Base-by-base conservation (phyloP, 768 basidiomycete genomes). In the Boletus edulis region DNA sequence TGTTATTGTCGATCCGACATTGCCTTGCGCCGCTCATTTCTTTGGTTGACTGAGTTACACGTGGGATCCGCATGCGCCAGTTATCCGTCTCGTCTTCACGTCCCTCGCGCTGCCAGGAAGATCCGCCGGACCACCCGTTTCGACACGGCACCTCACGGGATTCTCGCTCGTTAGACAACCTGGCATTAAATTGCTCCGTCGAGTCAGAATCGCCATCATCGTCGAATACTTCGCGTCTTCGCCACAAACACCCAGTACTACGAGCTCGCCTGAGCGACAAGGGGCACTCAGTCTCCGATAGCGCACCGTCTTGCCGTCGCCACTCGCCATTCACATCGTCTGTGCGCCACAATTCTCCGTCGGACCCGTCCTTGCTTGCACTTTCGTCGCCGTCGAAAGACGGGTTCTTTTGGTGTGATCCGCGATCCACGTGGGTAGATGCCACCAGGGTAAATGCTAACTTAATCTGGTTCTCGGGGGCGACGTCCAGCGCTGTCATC, bases 41-140 rank as follows among this genome's bases (percentile, higher is more conserved):
- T 14, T 35, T 7, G 14, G 34, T 4, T 5, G 14, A 3, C 13
- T 17, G 34, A 47, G 34, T 31, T 6, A 43, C 27, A 3, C 38
- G 53, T 31, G 46, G 14, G 17, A 14, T 20, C 35, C 54, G 57
- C 11, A 22, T 11, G 27, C 62, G 65, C 66, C 60, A 62, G 40
- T 55, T 51, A 14, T 55, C 29, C 9, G 8, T 39, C 40, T 51
- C 53, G 35, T 50, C 46, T 40, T 45, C 62, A 22, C 37, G 54
- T 53, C 50, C 34, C 15, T 47, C 52, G 9, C 13, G 43, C 2
- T 34, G 27, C 53, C 55, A 55, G 9, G 46, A 45, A n/a, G 45
- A 20, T 8, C 4, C 11, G 20, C 54, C 49, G 6, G 47, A n/a
- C 49, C 22, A 47, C 3, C 46, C 18, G 39, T 38, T 20, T 38